Conservation (phyloP, 1,284 basidiomycete species). For the Stereum hirsutum region DNA sequence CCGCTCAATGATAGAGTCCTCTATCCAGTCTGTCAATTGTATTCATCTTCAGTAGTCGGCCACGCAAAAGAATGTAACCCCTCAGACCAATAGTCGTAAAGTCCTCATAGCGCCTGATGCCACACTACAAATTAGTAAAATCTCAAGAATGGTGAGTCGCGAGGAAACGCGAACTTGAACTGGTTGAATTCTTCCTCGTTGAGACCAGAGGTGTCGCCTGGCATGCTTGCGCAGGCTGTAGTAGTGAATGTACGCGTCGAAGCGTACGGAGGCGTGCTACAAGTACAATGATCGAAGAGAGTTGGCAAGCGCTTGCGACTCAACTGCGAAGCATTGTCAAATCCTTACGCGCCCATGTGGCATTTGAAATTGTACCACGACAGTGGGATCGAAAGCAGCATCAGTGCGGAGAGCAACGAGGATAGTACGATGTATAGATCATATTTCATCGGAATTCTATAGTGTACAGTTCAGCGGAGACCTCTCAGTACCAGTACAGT, state of each 20-base stretch:
- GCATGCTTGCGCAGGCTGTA: conserved; percentile 2
- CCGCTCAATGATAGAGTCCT: conserved; percentile 86
- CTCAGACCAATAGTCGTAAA: conserved; percentile 81
- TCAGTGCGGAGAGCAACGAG: too few relatives aligned
- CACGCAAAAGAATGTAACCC: too few relatives aligned
- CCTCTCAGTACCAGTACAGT: too few relatives aligned
- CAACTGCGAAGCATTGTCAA: too few relatives aligned
- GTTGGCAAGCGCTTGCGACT: neutral
- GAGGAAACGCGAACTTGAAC: neutral
- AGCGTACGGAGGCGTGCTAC: neutral
- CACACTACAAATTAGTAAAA: neutral
- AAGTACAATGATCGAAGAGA: neutral
- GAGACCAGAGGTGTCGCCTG: conserved; percentile 1
- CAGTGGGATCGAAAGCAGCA: too few relatives aligned
- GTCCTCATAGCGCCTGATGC: conserved; percentile 44
- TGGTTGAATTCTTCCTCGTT: conserved; percentile 4
- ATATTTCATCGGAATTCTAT: too few relatives aligned
- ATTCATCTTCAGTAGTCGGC: conserved; percentile 13
- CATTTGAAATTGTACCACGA: too few relatives aligned
- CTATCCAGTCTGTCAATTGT: conserved; percentile 75
- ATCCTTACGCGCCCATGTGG: too few relatives aligned
- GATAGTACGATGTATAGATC: too few relatives aligned
- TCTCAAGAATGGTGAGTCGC: neutral
- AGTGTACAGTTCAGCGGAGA: too few relatives aligned
- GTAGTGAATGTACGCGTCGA: neutral